Base-by-base conservation (phyloP, 768 basidiomycete species). In the Lactarius vividus region DNA sequence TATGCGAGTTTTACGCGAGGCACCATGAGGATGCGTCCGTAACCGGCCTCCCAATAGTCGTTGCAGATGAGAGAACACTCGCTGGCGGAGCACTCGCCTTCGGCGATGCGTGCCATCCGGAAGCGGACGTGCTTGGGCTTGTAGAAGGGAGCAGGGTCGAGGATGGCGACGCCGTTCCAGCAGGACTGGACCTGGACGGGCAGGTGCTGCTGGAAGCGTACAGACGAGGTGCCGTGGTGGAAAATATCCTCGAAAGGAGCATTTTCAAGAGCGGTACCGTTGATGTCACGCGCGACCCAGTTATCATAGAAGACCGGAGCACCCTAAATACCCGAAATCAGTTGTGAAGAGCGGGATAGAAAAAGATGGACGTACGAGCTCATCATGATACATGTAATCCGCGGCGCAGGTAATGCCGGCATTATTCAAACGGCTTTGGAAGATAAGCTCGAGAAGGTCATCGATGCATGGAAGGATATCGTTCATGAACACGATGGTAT, bases 341-440 rank as follows among this genome's bases (percentile, higher is more conserved):
- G 59, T 46, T 46, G 31, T 9, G 64, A 52, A 53, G 3, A 9
- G 28, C 5, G 37, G 44, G 54, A 31, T 33, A 52, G 18, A 5
- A 15, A 46, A 42, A 29, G 46, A 55, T 20, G 5, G 8, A 82
- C 86, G 71, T 70, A 87, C 90, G 69, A 98, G 91, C 56, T 96
- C 95, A 35, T 95, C 87, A 79, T 99, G 97, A 79, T 92, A 99
- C 94, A 99, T 98, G 79, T 99, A 99, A 75, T 99, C 96, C 1
- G 95, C 88, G 0, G 96, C 97, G 72, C 97, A 98, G 11, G 97
- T 98, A 75, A 98, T 96, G 18, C 96, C 96, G 1, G 97, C 97
- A 76, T 97, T 98, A 77, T 98, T 95, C 63, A 80, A 77, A 59
- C 97, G 82, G 72, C 85, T 88, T 77, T 99, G 97, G 90, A 89